These are phyloP conservation scores for Mycena galopus DNA, from an alignment of 768 basidiomycete species.

Conservation along the genomic window DNA sequence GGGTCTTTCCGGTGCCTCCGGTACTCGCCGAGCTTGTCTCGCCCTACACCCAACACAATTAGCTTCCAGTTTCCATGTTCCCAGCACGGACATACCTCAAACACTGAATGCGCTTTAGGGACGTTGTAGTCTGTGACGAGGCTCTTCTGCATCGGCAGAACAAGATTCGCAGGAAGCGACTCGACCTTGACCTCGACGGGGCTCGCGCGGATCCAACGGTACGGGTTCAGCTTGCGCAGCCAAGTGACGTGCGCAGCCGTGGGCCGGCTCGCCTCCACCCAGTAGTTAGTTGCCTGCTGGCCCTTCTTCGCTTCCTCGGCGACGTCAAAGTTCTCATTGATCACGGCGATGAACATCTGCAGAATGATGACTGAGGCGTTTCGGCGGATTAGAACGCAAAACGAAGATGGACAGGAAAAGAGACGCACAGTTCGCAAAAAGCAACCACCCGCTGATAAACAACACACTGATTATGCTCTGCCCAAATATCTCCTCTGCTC, in stretches of 20 bases:
- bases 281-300: constrained; percentile 81
- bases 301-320: constrained; percentile 92
- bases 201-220: constrained; percentile 83
- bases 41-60: constrained; percentile 35
- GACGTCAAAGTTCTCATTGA: constrained; percentile 95
- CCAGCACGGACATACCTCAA: background rate
- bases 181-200: constrained; percentile 81
- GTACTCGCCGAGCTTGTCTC: background rate
- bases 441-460: constrained; percentile 86
- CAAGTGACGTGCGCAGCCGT: constrained; percentile 65
- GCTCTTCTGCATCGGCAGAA: constrained; percentile 84
- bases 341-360: constrained; percentile 97
- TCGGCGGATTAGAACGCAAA: constrained; percentile 12
- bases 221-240: constrained; percentile 87
- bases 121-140: constrained; percentile 72
- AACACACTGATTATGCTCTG: constrained; percentile 80
- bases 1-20: constrained; percentile 41
- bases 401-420: constrained; percentile 13
- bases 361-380: constrained; percentile 79
- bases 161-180: constrained; percentile 76
- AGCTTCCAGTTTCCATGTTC: background rate
- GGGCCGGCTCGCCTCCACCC: constrained; percentile 54
- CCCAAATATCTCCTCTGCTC: constrained; percentile 71
- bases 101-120: constrained; percentile 47
- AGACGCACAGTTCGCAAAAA: constrained; percentile 90